These are phyloP conservation scores for Peniophora sp. DNA, from an alignment of 1,284 basidiomycete genomes.

Conservation along the genomic window DNA sequence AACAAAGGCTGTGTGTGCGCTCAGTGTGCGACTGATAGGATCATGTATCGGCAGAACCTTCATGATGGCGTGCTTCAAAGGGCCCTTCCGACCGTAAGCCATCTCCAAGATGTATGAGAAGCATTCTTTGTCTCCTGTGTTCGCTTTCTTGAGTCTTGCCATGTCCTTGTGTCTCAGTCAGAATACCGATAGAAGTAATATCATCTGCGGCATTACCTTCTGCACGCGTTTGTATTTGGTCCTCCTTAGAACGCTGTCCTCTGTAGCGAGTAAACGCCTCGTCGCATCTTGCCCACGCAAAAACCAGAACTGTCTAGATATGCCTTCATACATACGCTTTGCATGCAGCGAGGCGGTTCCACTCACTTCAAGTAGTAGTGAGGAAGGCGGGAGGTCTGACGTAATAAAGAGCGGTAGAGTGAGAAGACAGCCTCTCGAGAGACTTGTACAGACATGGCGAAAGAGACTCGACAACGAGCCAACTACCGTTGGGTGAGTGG, in stretches of 20 bases:
- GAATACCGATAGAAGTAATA: neutral
- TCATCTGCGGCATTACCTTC: slow-evolving; percentile 31
- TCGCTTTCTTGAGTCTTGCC: slow-evolving; percentile 48
- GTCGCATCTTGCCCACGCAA: slow-evolving; percentile 55
- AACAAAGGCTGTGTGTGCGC: slow-evolving; percentile 42
- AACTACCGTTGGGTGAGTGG: neutral
- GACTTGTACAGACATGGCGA: neutral
- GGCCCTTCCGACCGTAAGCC: slow-evolving; percentile 77
- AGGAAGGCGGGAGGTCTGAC: slow-evolving; percentile 46
- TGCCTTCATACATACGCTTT: slow-evolving; percentile 10
- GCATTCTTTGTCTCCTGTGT: slow-evolving; percentile 40
- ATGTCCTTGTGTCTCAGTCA: slow-evolving; percentile 36
- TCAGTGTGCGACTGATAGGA: slow-evolving; percentile 7
- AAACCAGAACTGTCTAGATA: slow-evolving; percentile 54
- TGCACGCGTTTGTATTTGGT: slow-evolving; percentile 41
- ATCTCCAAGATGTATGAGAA: slow-evolving; percentile 56
- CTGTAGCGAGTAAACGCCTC: slow-evolving; percentile 18
- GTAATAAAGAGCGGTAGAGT: slow-evolving; percentile 47
- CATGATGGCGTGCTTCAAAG: slow-evolving; percentile 57
- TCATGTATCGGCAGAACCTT: slow-evolving; percentile 30
- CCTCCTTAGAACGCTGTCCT: slow-evolving; percentile 18
- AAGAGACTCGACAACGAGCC: neutral
- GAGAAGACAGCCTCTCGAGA: slow-evolving; percentile 18
- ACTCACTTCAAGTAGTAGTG: slow-evolving; percentile 52
- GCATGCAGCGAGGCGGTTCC: slow-evolving; percentile 2